phyloP scores from a whole-genome alignment of 768 basidiomycete species.

The Pleurotus salmoneostramineus region DNA sequence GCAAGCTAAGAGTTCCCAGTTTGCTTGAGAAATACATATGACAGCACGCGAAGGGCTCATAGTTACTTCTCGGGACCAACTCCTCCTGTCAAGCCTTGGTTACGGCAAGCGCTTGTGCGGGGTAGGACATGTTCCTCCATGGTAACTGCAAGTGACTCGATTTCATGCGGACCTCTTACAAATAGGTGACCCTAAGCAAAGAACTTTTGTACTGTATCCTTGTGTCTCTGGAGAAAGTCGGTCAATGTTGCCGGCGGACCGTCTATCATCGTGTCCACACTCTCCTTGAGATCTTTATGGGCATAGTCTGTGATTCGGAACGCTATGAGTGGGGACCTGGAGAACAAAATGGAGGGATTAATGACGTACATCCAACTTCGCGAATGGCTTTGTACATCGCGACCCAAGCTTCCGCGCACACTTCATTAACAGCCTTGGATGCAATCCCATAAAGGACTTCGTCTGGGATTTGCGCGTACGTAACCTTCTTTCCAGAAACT shows the following conservation, averaged over 20 bases:
- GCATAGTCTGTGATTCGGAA: not conserved
- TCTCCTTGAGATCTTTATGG: not conserved
- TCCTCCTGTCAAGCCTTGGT: too few species aligned
- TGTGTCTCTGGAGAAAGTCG: not conserved
- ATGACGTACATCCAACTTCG: not conserved
- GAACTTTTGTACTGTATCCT: not conserved
- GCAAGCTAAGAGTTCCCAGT: too few species aligned
- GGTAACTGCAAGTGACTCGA: too few species aligned
- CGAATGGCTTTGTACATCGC: not conserved
- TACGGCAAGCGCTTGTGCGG: too few species aligned
- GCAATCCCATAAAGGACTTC: not conserved
- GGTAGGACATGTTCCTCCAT: too few species aligned
- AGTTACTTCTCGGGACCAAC: too few species aligned
- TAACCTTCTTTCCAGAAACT: not conserved
- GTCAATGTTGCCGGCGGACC: not conserved
- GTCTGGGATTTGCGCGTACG: not conserved
- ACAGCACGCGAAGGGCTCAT: too few species aligned
- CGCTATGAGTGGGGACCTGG: not conserved
- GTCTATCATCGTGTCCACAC: not conserved
- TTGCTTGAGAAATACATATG: too few species aligned
- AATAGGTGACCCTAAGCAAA: not conserved
- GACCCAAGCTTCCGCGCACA: not conserved
- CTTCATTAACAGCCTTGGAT: not conserved
- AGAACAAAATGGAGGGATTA: not conserved
- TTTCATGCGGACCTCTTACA: too few species aligned